Percentiles rank a stretch among this genome's conserved stretches.
Evolutionary conservation across 192 early-diverging fungal genomes (phyloP).

Genomic region (Martensiomyces pterosporus): DNA sequence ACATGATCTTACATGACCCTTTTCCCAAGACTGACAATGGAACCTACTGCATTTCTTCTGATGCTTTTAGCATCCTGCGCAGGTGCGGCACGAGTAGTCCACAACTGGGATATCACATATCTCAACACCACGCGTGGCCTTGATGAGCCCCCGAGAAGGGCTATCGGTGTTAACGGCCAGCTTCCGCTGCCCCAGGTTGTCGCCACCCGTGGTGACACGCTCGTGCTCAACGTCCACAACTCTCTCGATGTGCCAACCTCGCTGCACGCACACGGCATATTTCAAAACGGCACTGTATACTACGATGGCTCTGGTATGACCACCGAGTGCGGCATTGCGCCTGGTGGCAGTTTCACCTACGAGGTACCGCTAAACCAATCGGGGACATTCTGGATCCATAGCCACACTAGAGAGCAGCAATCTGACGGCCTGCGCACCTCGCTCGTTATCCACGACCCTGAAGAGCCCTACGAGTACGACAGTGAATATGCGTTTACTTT

Average conservation of each 20-base stretch:
- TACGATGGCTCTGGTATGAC: conserved; percentile 65
- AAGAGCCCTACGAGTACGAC: conserved; percentile 55
- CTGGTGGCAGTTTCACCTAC: conserved; percentile 64
- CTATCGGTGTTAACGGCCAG: too few relatives aligned
- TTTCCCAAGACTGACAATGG: too few relatives aligned
- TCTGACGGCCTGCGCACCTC: conserved; percentile 74
- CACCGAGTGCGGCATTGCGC: conserved; percentile 74
- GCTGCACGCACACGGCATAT: conserved; percentile 73
- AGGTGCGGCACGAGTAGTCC: too few relatives aligned
- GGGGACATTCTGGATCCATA: conserved; percentile 84
- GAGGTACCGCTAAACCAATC: conserved; percentile 56
- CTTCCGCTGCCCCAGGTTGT: too few relatives aligned
- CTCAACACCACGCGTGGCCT: too few relatives aligned
- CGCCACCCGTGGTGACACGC: too few relatives aligned
- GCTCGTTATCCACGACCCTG: conserved; percentile 62
- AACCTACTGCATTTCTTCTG: too few relatives aligned
- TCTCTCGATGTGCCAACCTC: conserved; percentile 57
- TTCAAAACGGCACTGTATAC: conserved; percentile 61
- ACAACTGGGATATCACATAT: too few relatives aligned
- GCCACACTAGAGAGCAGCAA: conserved; percentile 66
- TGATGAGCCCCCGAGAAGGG: too few relatives aligned
- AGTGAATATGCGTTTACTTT: conserved; percentile 59
- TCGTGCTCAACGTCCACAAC: too few relatives aligned
- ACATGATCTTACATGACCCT: too few relatives aligned
- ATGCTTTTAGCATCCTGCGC: too few relatives aligned